Evolutionary conservation across 768 basidiomycete species (phyloP), one percentile per base, ranked within the genome.

Genomic region (Phaeotremella fagi): DNA sequence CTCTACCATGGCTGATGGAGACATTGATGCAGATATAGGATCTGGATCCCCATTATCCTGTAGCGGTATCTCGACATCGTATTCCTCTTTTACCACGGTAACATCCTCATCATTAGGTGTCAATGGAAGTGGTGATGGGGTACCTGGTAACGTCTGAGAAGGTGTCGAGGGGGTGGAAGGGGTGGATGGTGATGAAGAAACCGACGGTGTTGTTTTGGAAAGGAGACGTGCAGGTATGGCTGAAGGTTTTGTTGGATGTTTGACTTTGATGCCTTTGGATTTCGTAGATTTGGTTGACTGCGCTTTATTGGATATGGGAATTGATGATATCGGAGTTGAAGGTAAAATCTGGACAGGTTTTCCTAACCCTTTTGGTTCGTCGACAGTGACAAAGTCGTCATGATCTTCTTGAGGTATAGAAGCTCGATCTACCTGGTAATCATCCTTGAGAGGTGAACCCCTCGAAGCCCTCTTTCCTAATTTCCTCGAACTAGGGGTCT

Each of bases 161-260:
- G 27, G 20, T 5, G 50, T 41, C 12, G 52, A 9, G 18, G 48
- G 23, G n/a, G 61, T 33, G 25, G 27, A 15, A 18, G 50, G 16
- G 9, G 63, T 55, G 18, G 63, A 58, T 2, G 56, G 52, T 2
- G 53, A 20, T 29, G 36, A 43, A 20, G 44, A 51, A n/a, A n/a
- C n/a, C n/a, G n/a, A n/a, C n/a, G n/a, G n/a, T n/a, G n/a, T n/a
- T n/a, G n/a, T n/a, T n/a, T n/a, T n/a, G 14, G 63, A 61, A 12
- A 59, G 54, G 9, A 64, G 42, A 27, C 54, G 56, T 4, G 59
- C 47, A 1, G 63, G 63, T 14, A 64, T 64, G 12, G 59, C 63
- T 2, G 56, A 37, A 50, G 59, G 59, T 53, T 45, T 33, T 15
- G 28, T 18, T 29, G 14, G 24, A 25, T 44, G 42, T 27, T 50